A percentile compares a stretch with the other conserved stretches of the same genome.
These are phyloP conservation scores for Nicotiana noctiflora DNA, from an alignment of 257 asterid genomes.

Conservation along the genomic window DNA sequence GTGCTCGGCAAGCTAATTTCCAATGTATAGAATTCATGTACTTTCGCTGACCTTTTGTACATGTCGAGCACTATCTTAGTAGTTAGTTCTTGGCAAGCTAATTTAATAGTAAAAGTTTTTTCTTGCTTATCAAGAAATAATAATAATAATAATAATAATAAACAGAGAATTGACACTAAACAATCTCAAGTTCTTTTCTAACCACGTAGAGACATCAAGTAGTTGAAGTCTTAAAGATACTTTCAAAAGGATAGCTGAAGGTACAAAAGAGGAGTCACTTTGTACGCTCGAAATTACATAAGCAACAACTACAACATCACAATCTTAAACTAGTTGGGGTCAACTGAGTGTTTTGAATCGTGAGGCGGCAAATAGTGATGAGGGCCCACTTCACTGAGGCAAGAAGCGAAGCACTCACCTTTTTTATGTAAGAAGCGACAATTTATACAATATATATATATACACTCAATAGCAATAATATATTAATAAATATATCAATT, in stretches of 20 bases:
- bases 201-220: background rate
- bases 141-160: background rate
- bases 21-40: background rate
- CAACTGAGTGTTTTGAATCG: no score
- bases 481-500: no score
- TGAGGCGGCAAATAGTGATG: no score
- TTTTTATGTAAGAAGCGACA: no score
- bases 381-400: no score
- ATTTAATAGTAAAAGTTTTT: background rate
- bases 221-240: background rate
- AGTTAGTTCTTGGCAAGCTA: background rate
- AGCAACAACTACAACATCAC: background rate
- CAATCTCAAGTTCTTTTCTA: background rate
- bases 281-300: background rate
- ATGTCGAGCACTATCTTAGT: background rate
- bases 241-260: background rate
- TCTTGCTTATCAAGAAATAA: background rate
- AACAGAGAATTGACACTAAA: background rate
- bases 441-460: no score
- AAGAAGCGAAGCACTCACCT: no score
- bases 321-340: background rate
- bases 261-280: background rate
- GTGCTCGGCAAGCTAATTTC: background rate
- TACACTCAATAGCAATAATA: no score
- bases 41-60: background rate